Evolutionary conservation across 345 rosid species (phyloP).

Genomic region (Trapa bicornis): DNA sequence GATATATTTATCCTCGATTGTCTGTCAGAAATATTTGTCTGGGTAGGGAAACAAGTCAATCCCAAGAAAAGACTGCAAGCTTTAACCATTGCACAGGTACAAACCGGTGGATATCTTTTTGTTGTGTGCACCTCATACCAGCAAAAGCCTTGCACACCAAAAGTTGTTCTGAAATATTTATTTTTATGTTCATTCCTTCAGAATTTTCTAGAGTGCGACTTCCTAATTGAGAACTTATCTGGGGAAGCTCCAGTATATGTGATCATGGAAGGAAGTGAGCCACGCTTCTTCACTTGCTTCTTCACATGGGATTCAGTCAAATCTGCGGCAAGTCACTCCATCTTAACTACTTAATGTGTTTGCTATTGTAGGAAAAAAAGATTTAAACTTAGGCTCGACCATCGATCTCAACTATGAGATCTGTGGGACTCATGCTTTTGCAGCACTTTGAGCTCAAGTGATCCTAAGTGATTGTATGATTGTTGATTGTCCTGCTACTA

Average conservation of each 20-base stretch:
- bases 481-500: neutral
- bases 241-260: conserved; percentile 61
- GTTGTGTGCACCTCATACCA: neutral
- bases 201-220: conserved; percentile 74
- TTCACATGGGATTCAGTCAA: conserved; percentile 89
- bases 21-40: conserved; percentile 72
- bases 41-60: conserved; percentile 94
- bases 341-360: neutral
- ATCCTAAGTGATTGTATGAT: neutral
- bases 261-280: conserved; percentile 84
- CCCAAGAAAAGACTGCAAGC: conserved; percentile 51
- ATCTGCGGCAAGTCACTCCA: conserved; percentile 42
- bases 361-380: no score
- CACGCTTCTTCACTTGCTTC: conserved; percentile 84
- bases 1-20: conserved; percentile 86
- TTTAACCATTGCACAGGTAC: conserved; percentile 74
- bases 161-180: neutral
- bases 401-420: neutral
- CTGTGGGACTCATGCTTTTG: neutral
- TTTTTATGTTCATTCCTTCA: conserved; percentile 18
- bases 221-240: conserved; percentile 59
- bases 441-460: neutral
- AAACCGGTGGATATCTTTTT: conserved; percentile 2
- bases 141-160: neutral
- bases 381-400: neutral